Evolutionary conservation across 2,329 filamentous ascomycete genomes (phyloP).

Genomic region (Epichloe uncinata): DNA sequence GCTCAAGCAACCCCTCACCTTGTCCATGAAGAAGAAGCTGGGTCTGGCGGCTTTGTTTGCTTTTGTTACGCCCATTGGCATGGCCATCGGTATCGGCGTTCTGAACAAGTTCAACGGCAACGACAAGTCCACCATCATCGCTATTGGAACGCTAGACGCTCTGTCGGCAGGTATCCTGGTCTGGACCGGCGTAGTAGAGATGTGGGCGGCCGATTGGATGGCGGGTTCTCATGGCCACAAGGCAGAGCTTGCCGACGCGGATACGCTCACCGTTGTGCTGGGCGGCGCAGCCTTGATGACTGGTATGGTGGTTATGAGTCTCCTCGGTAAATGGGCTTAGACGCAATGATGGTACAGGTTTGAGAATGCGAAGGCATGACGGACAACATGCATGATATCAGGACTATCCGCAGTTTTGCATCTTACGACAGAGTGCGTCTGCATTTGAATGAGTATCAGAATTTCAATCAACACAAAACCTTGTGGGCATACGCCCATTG

Average conservation of each 20-base stretch:
- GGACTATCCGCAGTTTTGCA: background rate
- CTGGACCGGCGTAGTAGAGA: constrained; percentile 72
- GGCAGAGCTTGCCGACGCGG: constrained; percentile 39
- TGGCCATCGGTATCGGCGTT: constrained; percentile 68
- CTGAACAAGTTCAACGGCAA: constrained; percentile 61
- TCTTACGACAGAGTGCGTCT: background rate
- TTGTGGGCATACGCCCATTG: background rate
- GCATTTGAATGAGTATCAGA: background rate
- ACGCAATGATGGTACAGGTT: background rate
- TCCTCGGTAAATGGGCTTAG: constrained; percentile 64
- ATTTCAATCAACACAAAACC: background rate
- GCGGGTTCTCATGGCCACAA: constrained; percentile 26
- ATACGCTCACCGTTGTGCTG: constrained; percentile 31
- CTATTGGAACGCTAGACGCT: constrained; percentile 61
- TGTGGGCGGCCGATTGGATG: constrained; percentile 67
- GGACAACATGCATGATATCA: background rate
- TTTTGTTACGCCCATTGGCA: constrained; percentile 61
- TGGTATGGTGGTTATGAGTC: constrained; percentile 56
- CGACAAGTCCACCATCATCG: constrained; percentile 51
- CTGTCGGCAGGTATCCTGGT: constrained; percentile 61
- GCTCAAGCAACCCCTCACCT: constrained; percentile 8
- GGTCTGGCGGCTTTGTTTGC: constrained; percentile 51
- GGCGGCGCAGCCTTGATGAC: constrained; percentile 41
- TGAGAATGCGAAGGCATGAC: background rate
- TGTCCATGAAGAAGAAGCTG: constrained; percentile 38